phyloP scores from a whole-genome alignment of 225 moss, liverwort and hornwort genomes.

The Anthoceros angustus region DNA sequence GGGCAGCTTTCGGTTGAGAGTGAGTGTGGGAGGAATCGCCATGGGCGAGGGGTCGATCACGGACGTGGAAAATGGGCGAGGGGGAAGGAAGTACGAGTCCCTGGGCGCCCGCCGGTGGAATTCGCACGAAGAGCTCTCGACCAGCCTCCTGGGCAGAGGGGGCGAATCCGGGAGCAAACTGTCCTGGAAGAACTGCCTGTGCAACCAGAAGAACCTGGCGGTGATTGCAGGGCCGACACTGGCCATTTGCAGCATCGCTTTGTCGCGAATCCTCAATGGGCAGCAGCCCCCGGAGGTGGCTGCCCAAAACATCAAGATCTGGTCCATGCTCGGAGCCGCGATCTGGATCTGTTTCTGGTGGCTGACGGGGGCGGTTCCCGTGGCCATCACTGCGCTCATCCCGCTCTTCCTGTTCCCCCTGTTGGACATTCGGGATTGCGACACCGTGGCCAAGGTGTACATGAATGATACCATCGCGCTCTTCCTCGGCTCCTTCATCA shows the following conservation, averaged over 20 bases:
- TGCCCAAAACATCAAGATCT: not conserved
- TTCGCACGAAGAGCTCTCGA: too few species aligned
- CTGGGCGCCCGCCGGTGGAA: too few species aligned
- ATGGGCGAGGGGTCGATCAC: too few species aligned
- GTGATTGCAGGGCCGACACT: not conserved
- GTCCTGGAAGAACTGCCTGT: not conserved
- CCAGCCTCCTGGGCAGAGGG: not conserved
- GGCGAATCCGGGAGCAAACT: not conserved
- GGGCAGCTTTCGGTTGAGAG: too few species aligned
- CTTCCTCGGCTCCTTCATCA: constrained; percentile 72
- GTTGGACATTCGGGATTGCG: constrained; percentile 33
- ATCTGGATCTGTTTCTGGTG: constrained; percentile 85
- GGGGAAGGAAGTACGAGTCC: too few species aligned
- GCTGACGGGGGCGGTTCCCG: constrained; percentile 67
- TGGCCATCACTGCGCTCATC: constrained; percentile 66
- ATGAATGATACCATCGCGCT: constrained; percentile 69
- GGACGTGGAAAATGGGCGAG: too few species aligned
- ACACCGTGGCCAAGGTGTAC: constrained; percentile 45
- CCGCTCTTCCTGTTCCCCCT: constrained; percentile 71
- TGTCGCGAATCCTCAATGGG: not conserved
- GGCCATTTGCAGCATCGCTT: not conserved
- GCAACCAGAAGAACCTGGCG: not conserved
- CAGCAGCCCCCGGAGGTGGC: not conserved
- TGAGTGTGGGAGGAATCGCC: too few species aligned
- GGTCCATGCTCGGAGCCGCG: constrained; percentile 20